These are phyloP conservation scores for Corymbia calophylla DNA, from an alignment of 441 rosid species.

Conservation along the genomic window DNA sequence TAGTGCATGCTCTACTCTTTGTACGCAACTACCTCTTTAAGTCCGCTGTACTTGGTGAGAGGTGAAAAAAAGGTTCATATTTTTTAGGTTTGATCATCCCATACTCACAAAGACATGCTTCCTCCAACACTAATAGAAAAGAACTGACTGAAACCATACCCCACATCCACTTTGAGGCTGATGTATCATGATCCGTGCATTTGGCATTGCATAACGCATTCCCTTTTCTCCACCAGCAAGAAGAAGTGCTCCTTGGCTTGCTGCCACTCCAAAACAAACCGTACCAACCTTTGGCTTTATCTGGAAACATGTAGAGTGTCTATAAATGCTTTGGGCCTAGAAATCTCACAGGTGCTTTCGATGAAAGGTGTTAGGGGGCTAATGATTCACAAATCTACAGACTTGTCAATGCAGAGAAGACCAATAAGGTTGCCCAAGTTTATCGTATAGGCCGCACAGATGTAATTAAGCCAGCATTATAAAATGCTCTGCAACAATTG, in stretches of 20 bases:
- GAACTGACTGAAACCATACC: constrained; percentile 29
- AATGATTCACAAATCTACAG: background rate
- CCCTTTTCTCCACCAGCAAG: constrained; percentile 96
- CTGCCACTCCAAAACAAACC: constrained; percentile 90
- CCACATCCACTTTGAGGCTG: constrained; percentile 89
- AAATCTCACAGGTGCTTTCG: background rate
- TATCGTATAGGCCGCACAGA: background rate
- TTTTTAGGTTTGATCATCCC: background rate
- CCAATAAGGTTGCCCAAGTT: background rate
- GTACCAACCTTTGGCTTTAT: constrained; percentile 93
- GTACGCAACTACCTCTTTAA: background rate
- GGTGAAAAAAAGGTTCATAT: background rate
- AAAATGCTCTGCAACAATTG: background rate
- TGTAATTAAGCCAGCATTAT: background rate
- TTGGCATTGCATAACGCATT: constrained; percentile 95
- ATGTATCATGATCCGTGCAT: constrained; percentile 86
- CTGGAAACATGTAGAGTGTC: constrained; percentile 24
- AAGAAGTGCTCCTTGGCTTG: constrained; percentile 92
- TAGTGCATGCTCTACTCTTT: background rate
- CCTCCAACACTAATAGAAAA: background rate
- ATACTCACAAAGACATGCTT: background rate
- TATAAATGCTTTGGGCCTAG: background rate
- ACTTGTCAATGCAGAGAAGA: background rate
- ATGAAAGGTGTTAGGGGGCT: background rate
- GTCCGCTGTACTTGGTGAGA: background rate